Evolutionary conservation across 441 rosid genomes (phyloP).

Genomic region (Syzygium syzygioides): DNA sequence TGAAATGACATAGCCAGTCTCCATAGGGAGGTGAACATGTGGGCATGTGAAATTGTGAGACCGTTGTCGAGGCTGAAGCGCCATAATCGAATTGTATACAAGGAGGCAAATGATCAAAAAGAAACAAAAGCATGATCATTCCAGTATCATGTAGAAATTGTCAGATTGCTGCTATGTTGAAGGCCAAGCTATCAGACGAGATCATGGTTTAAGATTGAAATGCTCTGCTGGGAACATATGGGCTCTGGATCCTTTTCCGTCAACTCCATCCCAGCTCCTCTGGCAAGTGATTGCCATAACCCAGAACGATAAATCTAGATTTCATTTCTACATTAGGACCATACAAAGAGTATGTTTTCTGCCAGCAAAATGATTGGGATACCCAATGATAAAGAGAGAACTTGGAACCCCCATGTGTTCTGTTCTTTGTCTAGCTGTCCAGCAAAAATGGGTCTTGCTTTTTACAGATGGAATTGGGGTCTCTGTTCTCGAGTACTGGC

Average conservation of each 20-base stretch:
- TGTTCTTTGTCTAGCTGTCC: neutral
- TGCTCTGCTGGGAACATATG: accelerated
- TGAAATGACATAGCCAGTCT: neutral
- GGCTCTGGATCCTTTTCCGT: neutral
- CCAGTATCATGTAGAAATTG: neutral
- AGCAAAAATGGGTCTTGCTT: neutral
- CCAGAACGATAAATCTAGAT: neutral
- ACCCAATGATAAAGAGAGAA: neutral
- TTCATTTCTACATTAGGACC: neutral
- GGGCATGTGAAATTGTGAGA: neutral
- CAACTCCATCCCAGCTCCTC: neutral
- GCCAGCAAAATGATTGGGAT: neutral
- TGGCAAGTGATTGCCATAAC: neutral
- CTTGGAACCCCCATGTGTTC: neutral
- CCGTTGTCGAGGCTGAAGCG: neutral
- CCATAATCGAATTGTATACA: neutral
- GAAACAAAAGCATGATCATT: neutral
- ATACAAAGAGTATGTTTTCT: neutral
- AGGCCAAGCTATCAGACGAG: neutral
- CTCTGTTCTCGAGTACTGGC: neutral
- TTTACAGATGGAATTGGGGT: neutral
- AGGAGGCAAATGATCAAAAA: neutral
- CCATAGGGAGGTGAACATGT: neutral
- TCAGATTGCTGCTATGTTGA: neutral
- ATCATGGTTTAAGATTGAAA: neutral